These are phyloP conservation scores for Trichoderma koningii DNA, from an alignment of 2,329 filamentous ascomycete genomes.

Conservation along the genomic window DNA sequence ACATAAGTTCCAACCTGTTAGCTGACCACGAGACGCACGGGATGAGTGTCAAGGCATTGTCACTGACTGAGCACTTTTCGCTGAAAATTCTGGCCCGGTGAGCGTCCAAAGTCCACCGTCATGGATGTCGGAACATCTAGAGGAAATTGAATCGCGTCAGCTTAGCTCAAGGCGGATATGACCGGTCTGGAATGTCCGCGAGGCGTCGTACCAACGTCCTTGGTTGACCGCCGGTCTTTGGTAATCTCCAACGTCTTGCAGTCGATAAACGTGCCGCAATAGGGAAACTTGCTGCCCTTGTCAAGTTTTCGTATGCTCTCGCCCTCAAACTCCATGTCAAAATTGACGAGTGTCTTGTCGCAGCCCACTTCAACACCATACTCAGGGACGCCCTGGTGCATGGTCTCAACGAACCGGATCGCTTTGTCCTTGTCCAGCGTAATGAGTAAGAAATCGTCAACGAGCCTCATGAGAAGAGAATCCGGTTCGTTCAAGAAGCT, in stretches of 20 bases:
- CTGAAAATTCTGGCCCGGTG: constrained; percentile 76
- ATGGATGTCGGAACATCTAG: constrained; percentile 65
- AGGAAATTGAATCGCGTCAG: constrained; percentile 12
- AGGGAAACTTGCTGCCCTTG: constrained; percentile 66
- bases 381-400: constrained; percentile 75
- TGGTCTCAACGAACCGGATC: constrained; percentile 69
- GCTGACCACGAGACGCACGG: neutral
- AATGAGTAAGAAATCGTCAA: constrained; percentile 92
- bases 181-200: too few relatives aligned
- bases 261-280: constrained; percentile 81
- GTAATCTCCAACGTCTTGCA: constrained; percentile 72
- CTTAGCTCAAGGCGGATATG: neutral
- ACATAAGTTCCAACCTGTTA: constrained; percentile 33
- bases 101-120: constrained; percentile 73
- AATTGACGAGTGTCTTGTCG: constrained; percentile 83
- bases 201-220: neutral
- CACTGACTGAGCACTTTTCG: constrained; percentile 71
- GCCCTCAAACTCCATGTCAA: constrained; percentile 63
- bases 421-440: constrained; percentile 70
- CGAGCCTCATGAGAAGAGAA: constrained; percentile 74
- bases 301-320: constrained; percentile 52
- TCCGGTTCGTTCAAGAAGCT: constrained; percentile 60
- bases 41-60: neutral
- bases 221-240: constrained; percentile 58
- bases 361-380: constrained; percentile 81